A percentile compares a stretch with the other conserved stretches of the same genome.
Conservation (phyloP, 2,329 filamentous ascomycete genomes). For the Ophiostoma novo-ulmi region DNA sequence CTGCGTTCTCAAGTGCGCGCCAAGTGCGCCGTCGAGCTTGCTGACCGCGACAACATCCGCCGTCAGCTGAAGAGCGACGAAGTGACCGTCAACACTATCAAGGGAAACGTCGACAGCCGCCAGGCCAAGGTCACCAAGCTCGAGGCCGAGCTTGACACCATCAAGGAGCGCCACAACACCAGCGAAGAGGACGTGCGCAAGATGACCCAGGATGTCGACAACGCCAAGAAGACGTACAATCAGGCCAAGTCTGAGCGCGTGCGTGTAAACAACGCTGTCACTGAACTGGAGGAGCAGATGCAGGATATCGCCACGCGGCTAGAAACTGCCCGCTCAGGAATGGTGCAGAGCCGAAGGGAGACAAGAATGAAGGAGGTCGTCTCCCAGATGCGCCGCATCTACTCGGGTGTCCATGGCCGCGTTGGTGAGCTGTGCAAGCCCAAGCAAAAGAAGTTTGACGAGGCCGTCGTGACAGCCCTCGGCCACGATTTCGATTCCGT, state of each 20-base stretch:
- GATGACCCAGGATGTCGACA: conserved; percentile 69
- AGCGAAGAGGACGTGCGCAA: conserved; percentile 60
- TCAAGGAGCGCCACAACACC: conserved; percentile 62
- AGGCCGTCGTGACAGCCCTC: conserved; percentile 86
- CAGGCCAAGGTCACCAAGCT: conserved; percentile 69
- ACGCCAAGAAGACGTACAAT: conserved; percentile 88
- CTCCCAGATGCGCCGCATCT: conserved; percentile 79
- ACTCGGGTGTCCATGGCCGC: conserved; percentile 83
- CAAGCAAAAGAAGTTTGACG: conserved; percentile 94
- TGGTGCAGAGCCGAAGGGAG: conserved; percentile 80
- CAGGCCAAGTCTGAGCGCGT: conserved; percentile 77
- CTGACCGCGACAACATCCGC: conserved; percentile 77
- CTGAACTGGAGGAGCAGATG: conserved; percentile 88
- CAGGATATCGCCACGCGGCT: conserved; percentile 74
- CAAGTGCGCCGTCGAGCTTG: conserved; percentile 72
- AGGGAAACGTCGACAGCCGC: conserved; percentile 76
- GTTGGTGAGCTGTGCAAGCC: conserved; percentile 89
- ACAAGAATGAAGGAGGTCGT: conserved; percentile 75
- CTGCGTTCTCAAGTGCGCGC: conserved; percentile 81
- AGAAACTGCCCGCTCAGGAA: conserved; percentile 77
- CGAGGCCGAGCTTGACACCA: conserved; percentile 62
- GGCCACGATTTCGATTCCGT: conserved; percentile 92
- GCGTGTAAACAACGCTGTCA: conserved; percentile 72
- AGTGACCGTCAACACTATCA: conserved; percentile 82
- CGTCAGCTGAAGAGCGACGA: conserved; percentile 88